phyloP scores from a whole-genome alignment of 1,284 basidiomycete genomes.

The Irpex lacteus region DNA sequence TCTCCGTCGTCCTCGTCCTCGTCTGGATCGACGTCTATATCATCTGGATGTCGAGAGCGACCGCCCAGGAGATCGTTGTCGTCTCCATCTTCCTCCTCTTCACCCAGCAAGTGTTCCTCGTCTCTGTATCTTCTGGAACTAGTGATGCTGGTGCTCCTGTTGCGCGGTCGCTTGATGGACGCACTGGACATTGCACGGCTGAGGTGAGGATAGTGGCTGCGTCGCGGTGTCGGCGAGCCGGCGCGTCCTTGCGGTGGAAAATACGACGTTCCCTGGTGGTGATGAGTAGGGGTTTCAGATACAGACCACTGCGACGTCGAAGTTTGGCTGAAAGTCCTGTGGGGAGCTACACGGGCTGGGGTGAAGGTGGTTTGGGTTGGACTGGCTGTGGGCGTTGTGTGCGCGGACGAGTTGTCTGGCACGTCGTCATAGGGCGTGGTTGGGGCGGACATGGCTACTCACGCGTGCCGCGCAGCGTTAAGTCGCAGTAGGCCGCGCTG shows the following conservation, averaged over 20 bases:
- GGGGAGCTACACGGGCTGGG: constrained; percentile 33
- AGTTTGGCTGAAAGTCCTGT: constrained; percentile 47
- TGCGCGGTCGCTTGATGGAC: constrained; percentile 41
- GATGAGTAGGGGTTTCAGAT: constrained; percentile 57
- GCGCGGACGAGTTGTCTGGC: constrained; percentile 19
- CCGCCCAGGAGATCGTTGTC: constrained; percentile 23
- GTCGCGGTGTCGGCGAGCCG: constrained; percentile 38
- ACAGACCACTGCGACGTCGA: constrained; percentile 57
- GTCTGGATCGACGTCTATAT: constrained; percentile 18
- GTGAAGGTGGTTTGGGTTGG: constrained; percentile 23
- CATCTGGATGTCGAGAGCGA: constrained; percentile 23
- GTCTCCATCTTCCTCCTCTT: constrained; percentile 35
- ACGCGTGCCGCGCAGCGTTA: constrained; percentile 4
- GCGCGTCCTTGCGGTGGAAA: constrained; percentile 39
- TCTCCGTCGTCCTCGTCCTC: constrained; percentile 28
- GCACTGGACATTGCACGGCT: constrained; percentile 48
- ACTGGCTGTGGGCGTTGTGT: constrained; percentile 20
- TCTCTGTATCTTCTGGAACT: constrained; percentile 49
- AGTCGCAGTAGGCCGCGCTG: constrained; percentile 1
- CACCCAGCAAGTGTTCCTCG: constrained; percentile 40
- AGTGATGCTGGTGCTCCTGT: constrained; percentile 59
- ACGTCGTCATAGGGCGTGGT: constrained; percentile 24
- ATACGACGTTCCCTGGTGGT: constrained; percentile 68
- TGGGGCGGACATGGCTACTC: constrained; percentile 31
- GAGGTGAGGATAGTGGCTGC: constrained; percentile 37